These are phyloP conservation scores for Pyrrhoderma lamaoense DNA, from an alignment of 1,284 basidiomycete species.

Conservation along the genomic window DNA sequence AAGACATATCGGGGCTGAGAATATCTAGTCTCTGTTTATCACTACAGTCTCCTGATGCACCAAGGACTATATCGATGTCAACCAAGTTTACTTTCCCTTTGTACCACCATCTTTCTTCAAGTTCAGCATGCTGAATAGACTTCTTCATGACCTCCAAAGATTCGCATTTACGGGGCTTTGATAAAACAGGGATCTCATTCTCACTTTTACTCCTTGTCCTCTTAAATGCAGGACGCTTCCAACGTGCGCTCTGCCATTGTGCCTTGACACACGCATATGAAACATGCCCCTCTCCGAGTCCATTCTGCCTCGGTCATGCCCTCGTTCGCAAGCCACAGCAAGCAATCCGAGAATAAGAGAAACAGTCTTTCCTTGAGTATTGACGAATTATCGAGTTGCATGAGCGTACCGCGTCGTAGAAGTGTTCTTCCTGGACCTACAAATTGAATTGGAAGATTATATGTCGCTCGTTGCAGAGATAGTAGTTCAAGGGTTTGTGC, in stretches of 20 bases:
- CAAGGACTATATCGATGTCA: slow-evolving; percentile 68
- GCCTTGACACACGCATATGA: slow-evolving; percentile 7
- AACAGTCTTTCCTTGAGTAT: slow-evolving; percentile 58
- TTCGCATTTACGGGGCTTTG: slow-evolving; percentile 18
- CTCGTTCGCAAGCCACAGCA: slow-evolving; percentile 61
- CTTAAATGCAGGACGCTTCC: slow-evolving; percentile 31
- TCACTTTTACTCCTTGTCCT: slow-evolving; percentile 56
- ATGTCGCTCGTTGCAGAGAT: slow-evolving; percentile 67
- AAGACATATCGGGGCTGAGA: slow-evolving; percentile 69
- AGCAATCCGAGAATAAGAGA: slow-evolving; percentile 73
- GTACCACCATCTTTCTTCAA: slow-evolving; percentile 60
- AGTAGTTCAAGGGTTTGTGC: slow-evolving; percentile 67
- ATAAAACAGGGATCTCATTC: slow-evolving; percentile 37
- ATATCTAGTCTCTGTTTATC: slow-evolving; percentile 60
- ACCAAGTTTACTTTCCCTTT: slow-evolving; percentile 64
- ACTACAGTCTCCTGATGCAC: slow-evolving; percentile 38
- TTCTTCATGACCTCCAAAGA: slow-evolving; percentile 29
- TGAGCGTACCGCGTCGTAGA: slow-evolving; percentile 56
- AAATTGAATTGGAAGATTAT: slow-evolving; percentile 68
- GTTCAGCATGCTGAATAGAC: slow-evolving; percentile 33
- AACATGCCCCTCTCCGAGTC: slow-evolving; percentile 19
- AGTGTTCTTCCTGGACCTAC: slow-evolving; percentile 74
- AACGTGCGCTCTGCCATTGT: slow-evolving; percentile 15
- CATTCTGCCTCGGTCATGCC: slow-evolving; percentile 25
- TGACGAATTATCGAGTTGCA: slow-evolving; percentile 47